Evolutionary conservation across 768 basidiomycete species (phyloP).

Genomic region (Leccinum variicolor): DNA sequence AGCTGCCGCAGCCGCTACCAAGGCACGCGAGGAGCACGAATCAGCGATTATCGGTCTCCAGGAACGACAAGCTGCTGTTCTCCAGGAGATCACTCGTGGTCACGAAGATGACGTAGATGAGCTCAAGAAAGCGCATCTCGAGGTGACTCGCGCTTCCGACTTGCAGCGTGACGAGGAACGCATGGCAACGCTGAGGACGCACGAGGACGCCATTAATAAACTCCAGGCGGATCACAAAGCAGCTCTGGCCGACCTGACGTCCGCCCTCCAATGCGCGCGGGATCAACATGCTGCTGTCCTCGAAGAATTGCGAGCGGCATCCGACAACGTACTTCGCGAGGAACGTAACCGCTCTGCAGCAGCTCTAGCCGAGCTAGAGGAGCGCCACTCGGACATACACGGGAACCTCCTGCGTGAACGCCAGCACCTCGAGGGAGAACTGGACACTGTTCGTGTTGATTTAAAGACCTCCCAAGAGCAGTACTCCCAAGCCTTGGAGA

Average conservation of each 20-base stretch:
- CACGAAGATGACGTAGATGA: slow-evolving; percentile 55
- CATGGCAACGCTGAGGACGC: slow-evolving; percentile 34
- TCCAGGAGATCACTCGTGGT: slow-evolving; percentile 52
- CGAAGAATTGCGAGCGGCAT: slow-evolving; percentile 34
- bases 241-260: slow-evolving; percentile 40
- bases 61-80: slow-evolving; percentile 52
- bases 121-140: slow-evolving; percentile 47
- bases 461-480: slow-evolving; percentile 26
- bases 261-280: slow-evolving; percentile 36
- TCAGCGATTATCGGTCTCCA: slow-evolving; percentile 43
- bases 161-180: slow-evolving; percentile 36
- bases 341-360: slow-evolving; percentile 46
- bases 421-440: slow-evolving; percentile 43
- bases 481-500: slow-evolving; percentile 20
- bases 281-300: slow-evolving; percentile 34
- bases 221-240: slow-evolving; percentile 49
- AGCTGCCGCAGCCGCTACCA: slow-evolving; percentile 35
- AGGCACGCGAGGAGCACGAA: slow-evolving; percentile 47
- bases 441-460: slow-evolving; percentile 54
- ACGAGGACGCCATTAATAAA: slow-evolving; percentile 38
- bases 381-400: slow-evolving; percentile 46
- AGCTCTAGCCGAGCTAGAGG: slow-evolving; percentile 48
- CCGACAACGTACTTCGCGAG: slow-evolving; percentile 36
- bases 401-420: slow-evolving; percentile 37
- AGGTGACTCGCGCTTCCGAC: slow-evolving; percentile 31